phyloP scores from a whole-genome alignment of 257 asterid species.

The Salvia rosmarinus region DNA sequence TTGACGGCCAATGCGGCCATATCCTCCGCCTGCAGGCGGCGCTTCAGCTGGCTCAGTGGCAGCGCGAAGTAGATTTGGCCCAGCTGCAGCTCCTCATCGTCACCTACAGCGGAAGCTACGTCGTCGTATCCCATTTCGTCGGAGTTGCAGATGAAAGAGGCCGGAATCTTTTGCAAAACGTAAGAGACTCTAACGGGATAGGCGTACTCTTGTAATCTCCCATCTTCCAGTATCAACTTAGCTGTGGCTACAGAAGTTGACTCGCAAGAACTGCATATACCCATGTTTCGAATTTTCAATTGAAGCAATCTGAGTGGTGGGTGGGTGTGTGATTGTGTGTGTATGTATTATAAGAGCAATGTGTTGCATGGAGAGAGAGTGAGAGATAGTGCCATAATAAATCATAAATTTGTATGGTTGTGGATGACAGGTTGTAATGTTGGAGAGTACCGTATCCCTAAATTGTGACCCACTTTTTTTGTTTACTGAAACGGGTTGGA shows the following conservation, averaged over 20 bases:
- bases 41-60: conserved; percentile 51
- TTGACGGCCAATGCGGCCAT: conserved; percentile 93
- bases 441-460: conserved; percentile 24
- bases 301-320: background rate
- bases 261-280: conserved; percentile 67
- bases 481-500: conserved; percentile 12
- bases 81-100: conserved; percentile 64
- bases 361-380: background rate
- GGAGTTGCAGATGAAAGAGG: conserved; percentile 68
- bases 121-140: conserved; percentile 78
- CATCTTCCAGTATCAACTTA: conserved; percentile 60
- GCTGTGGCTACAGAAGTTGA: conserved; percentile 66
- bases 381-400: background rate
- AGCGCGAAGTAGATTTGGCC: conserved; percentile 78
- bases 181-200: conserved; percentile 64
- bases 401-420: conserved; percentile 31
- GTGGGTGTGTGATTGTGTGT: background rate
- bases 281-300: conserved; percentile 36
- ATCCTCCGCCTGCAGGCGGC: conserved; percentile 62
- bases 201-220: conserved; percentile 65
- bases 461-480: conserved; percentile 37
- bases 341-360: background rate
- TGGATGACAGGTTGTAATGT: conserved; percentile 57
- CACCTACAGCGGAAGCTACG: conserved; percentile 51
- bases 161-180: conserved; percentile 57